A percentile compares a stretch with the other conserved stretches of the same genome.
These are phyloP conservation scores for Aegilops speltoides DNA, from an alignment of 176 grass and related monocot species.

Conservation along the genomic window DNA sequence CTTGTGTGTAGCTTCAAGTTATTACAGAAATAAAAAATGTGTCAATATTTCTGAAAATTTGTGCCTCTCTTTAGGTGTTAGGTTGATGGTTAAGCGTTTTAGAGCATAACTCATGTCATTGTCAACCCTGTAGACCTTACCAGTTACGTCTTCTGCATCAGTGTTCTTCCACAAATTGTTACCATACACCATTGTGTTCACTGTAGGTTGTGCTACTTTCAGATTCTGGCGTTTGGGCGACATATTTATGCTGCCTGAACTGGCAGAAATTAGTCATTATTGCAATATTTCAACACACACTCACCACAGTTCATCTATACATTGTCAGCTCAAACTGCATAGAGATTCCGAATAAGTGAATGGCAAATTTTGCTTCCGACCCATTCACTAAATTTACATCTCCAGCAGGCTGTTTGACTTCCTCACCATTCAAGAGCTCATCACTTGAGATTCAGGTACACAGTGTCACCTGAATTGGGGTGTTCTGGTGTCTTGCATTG, in stretches of 20 bases:
- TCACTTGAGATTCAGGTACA: background rate
- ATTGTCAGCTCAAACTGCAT: background rate
- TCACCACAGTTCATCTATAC: background rate
- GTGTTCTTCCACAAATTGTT: background rate
- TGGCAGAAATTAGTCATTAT: background rate
- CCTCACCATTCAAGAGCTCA: background rate
- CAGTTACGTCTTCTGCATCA: background rate
- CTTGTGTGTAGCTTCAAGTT: background rate
- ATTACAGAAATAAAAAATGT: background rate
- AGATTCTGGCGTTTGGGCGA: background rate
- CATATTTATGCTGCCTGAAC: background rate
- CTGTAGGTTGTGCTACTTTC: background rate
- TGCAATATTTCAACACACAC: background rate
- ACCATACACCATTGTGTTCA: background rate
- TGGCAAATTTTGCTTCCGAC: background rate
- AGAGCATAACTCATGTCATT: background rate
- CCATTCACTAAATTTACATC: background rate
- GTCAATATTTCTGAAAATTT: background rate
- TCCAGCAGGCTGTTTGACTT: constrained; percentile 7
- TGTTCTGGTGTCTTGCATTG: background rate
- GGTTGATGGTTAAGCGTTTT: background rate
- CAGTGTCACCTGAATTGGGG: background rate
- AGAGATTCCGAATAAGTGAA: background rate
- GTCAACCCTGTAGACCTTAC: background rate
- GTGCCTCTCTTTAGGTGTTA: background rate